These are phyloP conservation scores for Leptomonas pyrrhocoris DNA, from an alignment of 208 protist species.

Conservation along the genomic window DNA sequence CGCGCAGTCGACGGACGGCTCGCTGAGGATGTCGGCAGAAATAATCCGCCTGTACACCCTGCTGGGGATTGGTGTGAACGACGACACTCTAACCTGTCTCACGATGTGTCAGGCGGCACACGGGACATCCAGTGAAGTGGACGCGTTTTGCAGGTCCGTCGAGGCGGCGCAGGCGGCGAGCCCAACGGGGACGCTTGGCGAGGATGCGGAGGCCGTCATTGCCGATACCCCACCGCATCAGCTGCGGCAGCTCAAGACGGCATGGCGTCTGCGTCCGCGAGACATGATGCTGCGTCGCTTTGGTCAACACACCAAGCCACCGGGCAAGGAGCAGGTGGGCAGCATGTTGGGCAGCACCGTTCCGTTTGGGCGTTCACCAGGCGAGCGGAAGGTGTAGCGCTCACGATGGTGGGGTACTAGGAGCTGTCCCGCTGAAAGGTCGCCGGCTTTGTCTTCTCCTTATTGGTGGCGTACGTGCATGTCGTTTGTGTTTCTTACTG, in stretches of 20 bases:
- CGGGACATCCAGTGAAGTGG: constrained; percentile 43
- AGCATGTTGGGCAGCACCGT: constrained; percentile 81
- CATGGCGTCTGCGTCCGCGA: constrained; percentile 74
- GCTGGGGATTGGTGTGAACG: constrained; percentile 58
- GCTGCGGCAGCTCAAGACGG: constrained; percentile 64
- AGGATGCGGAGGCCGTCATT: constrained; percentile 57
- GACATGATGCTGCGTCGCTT: constrained; percentile 79
- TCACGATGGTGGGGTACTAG: not conserved
- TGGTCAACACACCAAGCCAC: constrained; percentile 64
- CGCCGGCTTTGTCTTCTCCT: no score
- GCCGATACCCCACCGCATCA: constrained; percentile 58
- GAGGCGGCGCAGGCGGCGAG: constrained; percentile 24
- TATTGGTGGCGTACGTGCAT: no score
- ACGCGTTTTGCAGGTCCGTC: constrained; percentile 32
- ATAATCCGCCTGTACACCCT: constrained; percentile 69
- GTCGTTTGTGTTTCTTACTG: no score
- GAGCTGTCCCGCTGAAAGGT: no score
- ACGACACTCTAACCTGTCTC: constrained; percentile 72
- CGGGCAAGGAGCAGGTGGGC: constrained; percentile 51
- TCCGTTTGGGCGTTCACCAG: constrained; percentile 79
- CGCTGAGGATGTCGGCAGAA: constrained; percentile 65
- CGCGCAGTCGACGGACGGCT: constrained; percentile 70
- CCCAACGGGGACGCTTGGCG: constrained; percentile 29
- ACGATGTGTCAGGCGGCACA: constrained; percentile 49
- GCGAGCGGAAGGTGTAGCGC: constrained; percentile 60